Evolutionary conservation across 1,284 basidiomycete genomes (phyloP), one percentile per base, ranked within the genome.

Genomic region (Phellinidium pouzarii): DNA sequence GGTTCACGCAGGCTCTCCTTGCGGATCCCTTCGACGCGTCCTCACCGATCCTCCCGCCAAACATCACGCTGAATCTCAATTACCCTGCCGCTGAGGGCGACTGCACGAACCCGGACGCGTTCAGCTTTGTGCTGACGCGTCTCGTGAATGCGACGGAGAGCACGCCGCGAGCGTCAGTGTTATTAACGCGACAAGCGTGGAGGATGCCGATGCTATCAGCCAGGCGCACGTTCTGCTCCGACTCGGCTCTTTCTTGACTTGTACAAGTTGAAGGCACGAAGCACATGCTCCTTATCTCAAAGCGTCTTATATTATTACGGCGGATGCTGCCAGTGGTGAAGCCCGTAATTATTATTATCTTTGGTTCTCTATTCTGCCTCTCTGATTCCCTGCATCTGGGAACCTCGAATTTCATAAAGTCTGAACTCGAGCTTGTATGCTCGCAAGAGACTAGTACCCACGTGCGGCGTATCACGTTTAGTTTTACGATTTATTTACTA

Each of bases 51-150:
- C 67, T 78, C 11, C 75, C 76, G 2, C 37, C 61, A 0, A 68
- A 68, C 19, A 66, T 71, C 48, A 68, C 66, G 43, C 54, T 79
- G 50, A 78, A 78, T 60, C 74, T 79, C 57, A 79, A 80, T 64
- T 78, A 72, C 63, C 70, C 72, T 0, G 59, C 68, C 17, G 70
- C 68, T 1, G 63, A 68, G 34, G 54, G 52, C 14, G 64, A 60
- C 22, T 78, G 76, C 60, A 46, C 68, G 6, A 60, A 60, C n/a
- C 62, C 67, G 4, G 57, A 61, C 4, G 67, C 66, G 54, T 75
- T 68, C 65, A 64, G 67, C 49, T 79, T 72, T 59, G 66, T 79
- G 2, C 62, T 78, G 42, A 74, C 77, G 40, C 65, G 76, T n/a
- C 62, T 76, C 19, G 44, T 17, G 43, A 48, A 49, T 27, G 54